Conservation (phyloP, 805 yeast species). For the Brettanomyces custersianus region DNA sequence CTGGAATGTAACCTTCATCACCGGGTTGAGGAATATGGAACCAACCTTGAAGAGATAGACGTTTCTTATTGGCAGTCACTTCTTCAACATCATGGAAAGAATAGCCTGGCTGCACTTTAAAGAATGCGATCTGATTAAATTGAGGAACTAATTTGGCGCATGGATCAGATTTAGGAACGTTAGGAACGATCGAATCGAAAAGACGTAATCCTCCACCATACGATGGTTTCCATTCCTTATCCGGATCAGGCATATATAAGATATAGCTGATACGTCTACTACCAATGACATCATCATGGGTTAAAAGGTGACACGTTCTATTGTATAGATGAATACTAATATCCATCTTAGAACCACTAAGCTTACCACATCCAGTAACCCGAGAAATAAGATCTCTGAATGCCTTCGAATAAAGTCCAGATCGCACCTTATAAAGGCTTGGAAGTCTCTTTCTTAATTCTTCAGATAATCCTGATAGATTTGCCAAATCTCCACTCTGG, state of each 20-base stretch:
- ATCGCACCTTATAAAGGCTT: slow-evolving; percentile 66
- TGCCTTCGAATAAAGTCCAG: slow-evolving; percentile 79
- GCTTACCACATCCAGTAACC: slow-evolving; percentile 80
- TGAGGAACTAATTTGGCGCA: slow-evolving; percentile 71
- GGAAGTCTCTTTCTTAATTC: slow-evolving; percentile 68
- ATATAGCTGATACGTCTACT: slow-evolving; percentile 90
- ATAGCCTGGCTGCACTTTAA: slow-evolving; percentile 91
- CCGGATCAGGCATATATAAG: slow-evolving; percentile 88
- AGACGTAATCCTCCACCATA: slow-evolving; percentile 91
- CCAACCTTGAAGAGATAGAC: slow-evolving; percentile 97
- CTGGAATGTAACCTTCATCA: slow-evolving; percentile 75
- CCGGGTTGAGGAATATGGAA: slow-evolving; percentile 94
- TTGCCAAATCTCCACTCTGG: slow-evolving; percentile 89
- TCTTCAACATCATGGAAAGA: slow-evolving; percentile 98
- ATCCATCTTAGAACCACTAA: slow-evolving; percentile 87
- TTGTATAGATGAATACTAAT: slow-evolving; percentile 87
- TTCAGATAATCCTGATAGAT: slow-evolving; percentile 75
- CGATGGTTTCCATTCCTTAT: slow-evolving; percentile 76
- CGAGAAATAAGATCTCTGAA: slow-evolving; percentile 71
- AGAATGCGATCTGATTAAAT: slow-evolving; percentile 93
- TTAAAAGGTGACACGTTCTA: slow-evolving; percentile 86
- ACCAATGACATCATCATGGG: slow-evolving; percentile 98
- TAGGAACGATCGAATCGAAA: slow-evolving; percentile 79
- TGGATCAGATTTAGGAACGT: slow-evolving; percentile 80
- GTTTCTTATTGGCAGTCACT: slow-evolving; percentile 81